Conservation (phyloP, 805 yeast genomes). For the Saccharomycopsis sp. region DNA sequence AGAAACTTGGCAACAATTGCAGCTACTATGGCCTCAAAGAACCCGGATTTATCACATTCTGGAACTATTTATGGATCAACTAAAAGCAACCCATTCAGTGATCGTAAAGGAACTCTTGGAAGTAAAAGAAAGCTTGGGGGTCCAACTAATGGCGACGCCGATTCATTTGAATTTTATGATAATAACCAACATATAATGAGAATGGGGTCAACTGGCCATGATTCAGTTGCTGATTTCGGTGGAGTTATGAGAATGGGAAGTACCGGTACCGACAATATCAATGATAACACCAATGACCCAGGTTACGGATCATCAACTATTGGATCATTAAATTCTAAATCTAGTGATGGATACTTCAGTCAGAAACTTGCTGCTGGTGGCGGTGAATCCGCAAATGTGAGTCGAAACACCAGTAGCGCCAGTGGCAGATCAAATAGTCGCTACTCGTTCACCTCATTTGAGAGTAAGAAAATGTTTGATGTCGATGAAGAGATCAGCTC, state of each 20-base stretch:
- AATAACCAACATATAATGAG: slow-evolving; percentile 5
- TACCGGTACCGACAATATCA: slow-evolving; percentile 18
- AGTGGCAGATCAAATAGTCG: slow-evolving; percentile 3
- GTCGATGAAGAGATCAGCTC: slow-evolving; percentile 18
- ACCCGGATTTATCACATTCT: slow-evolving; percentile 9
- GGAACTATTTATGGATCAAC: slow-evolving; percentile 15
- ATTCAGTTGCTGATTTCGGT: background rate
- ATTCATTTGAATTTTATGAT: slow-evolving; percentile 1
- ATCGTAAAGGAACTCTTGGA: slow-evolving; percentile 3
- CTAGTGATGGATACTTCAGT: slow-evolving; percentile 15
- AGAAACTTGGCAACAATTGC: slow-evolving; percentile 22
- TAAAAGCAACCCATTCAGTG: slow-evolving; percentile 9
- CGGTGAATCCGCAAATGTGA: slow-evolving; percentile 2
- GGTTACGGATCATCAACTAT: slow-evolving; percentile 16
- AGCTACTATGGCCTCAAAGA: slow-evolving; percentile 19
- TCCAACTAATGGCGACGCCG: slow-evolving; percentile 5
- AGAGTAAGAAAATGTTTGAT: slow-evolving; percentile 6
- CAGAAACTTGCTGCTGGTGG: slow-evolving; percentile 14
- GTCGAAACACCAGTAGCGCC: slow-evolving; percentile 17
- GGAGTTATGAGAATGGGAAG: slow-evolving; percentile 18
- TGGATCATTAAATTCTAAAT: slow-evolving; percentile 11
- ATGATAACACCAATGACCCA: background rate
- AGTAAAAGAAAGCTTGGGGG: slow-evolving; percentile 7
- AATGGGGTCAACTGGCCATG: slow-evolving; percentile 19
- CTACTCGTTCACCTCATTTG: slow-evolving; percentile 21